Evolutionary conservation across 768 basidiomycete genomes (phyloP).

Genomic region (Boletus rubroflammeus): DNA sequence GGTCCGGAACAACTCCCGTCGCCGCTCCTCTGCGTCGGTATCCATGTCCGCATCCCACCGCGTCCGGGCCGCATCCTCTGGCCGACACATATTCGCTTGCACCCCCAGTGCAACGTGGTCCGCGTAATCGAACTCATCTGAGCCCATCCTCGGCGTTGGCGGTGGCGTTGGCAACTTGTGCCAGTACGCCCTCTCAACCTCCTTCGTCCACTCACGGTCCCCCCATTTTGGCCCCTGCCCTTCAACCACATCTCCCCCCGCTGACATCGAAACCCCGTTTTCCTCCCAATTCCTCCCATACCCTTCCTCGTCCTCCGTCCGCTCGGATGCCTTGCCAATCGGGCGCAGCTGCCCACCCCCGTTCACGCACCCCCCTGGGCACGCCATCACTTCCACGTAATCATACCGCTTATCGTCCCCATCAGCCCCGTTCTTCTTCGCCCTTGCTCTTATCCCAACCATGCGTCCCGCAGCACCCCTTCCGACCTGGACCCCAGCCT

Average conservation of each 20-base stretch:
- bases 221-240: constrained; percentile 68
- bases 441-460: constrained; percentile 27
- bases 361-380: constrained; percentile 95
- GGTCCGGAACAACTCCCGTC: constrained; percentile 63
- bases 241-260: constrained; percentile 1
- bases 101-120: constrained; percentile 39
- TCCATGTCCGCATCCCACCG: constrained; percentile 40
- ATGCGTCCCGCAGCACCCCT: constrained; percentile 60
- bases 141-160: constrained; percentile 33
- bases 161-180: constrained; percentile 44
- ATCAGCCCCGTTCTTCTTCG: constrained; percentile 33
- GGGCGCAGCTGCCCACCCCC: constrained; percentile 79
- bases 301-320: constrained; percentile 58
- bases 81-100: constrained; percentile 40
- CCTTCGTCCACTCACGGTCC: constrained; percentile 75
- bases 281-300: constrained; percentile 60
- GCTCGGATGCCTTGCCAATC: constrained; percentile 17
- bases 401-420: constrained; percentile 58
- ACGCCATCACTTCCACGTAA: constrained; percentile 98
- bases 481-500: constrained; percentile 69
- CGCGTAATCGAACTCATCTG: constrained; percentile 18
- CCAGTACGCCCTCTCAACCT: constrained; percentile 87
- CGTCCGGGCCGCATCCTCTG: constrained; percentile 28
- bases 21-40: constrained; percentile 39
- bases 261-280: constrained; percentile 40